Percentiles rank a stretch among this genome's conserved stretches.
These are phyloP conservation scores for Mitragyna speciosa DNA, from an alignment of 257 asterid genomes.

Conservation along the genomic window DNA sequence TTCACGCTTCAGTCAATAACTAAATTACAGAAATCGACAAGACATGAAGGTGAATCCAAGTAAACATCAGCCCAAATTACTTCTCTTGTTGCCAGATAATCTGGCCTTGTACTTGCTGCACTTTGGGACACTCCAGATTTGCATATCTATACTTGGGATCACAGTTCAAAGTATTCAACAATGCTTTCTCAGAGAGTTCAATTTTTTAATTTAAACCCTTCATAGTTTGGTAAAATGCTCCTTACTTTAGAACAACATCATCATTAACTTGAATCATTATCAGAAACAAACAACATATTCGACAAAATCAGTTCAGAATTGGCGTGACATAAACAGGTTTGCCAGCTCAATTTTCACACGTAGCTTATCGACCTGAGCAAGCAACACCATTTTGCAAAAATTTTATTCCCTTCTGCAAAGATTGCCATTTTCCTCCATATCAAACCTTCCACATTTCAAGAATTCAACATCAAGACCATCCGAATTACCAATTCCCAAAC, in stretches of 20 bases:
- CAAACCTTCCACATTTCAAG: background rate
- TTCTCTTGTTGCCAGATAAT: background rate
- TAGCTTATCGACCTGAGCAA: background rate
- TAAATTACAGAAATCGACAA: background rate
- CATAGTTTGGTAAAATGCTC: background rate
- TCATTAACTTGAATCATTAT: background rate
- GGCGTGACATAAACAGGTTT: background rate
- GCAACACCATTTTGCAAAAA: too few species aligned
- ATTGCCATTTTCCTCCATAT: too few species aligned
- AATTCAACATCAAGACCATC: background rate
- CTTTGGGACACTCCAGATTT: background rate
- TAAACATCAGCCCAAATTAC: too few species aligned
- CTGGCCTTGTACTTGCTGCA: background rate
- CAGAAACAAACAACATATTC: background rate
- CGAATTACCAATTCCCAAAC: background rate
- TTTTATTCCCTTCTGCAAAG: too few species aligned
- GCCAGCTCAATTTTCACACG: background rate
- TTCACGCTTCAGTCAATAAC: background rate
- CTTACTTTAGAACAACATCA: background rate
- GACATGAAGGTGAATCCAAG: background rate
- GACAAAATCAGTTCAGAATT: background rate
- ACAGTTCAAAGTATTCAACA: background rate
- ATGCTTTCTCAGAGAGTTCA: background rate
- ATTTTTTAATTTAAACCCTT: background rate
- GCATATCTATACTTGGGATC: background rate